phyloP scores from a whole-genome alignment of 2,329 filamentous ascomycete species.

The Botrytis tulipae region DNA sequence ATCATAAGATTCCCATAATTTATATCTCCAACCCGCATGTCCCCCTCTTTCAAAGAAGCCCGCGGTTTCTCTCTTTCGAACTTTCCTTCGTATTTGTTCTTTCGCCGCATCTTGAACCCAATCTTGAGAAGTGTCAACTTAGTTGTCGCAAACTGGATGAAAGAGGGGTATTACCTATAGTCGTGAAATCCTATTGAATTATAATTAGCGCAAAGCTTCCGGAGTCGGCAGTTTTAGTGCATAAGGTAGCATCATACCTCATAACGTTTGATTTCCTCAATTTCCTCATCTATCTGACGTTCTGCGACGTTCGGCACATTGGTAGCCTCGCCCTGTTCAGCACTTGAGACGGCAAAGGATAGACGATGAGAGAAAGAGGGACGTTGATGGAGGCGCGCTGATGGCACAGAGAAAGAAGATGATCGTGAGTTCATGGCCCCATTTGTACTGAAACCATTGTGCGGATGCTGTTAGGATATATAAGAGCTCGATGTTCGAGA shows the following conservation, averaged over 20 bases:
- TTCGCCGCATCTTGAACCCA: constrained; percentile 98
- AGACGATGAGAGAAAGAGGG: constrained; percentile 47
- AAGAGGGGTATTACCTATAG: constrained; percentile 59
- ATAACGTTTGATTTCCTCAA: constrained; percentile 96
- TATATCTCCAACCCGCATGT: constrained; percentile 73
- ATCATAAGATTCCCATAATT: constrained; percentile 83
- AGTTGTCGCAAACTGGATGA: constrained; percentile 22
- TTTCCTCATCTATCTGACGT: constrained; percentile 84
- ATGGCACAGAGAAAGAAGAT: constrained; percentile 35
- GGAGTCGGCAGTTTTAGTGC: neutral
- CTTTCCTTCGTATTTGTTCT: constrained; percentile 79
- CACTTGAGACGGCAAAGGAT: constrained; percentile 64
- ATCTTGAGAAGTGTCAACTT: constrained; percentile 54
- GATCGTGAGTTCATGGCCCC: constrained; percentile 40
- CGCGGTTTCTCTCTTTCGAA: constrained; percentile 68
- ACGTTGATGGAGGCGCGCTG: constrained; percentile 31
- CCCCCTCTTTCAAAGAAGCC: constrained; percentile 68
- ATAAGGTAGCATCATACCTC: constrained; percentile 53
- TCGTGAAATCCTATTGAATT: constrained; percentile 75
- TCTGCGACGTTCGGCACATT: constrained; percentile 54
- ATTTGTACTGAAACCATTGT: constrained; percentile 18
- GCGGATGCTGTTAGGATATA: neutral
- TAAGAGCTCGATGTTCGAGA: constrained; percentile 7
- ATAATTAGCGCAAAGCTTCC: constrained; percentile 19
- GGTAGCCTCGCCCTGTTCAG: constrained; percentile 59